phyloP scores from a whole-genome alignment of 768 basidiomycete genomes.

The Erythrobasidium yunnanense region DNA sequence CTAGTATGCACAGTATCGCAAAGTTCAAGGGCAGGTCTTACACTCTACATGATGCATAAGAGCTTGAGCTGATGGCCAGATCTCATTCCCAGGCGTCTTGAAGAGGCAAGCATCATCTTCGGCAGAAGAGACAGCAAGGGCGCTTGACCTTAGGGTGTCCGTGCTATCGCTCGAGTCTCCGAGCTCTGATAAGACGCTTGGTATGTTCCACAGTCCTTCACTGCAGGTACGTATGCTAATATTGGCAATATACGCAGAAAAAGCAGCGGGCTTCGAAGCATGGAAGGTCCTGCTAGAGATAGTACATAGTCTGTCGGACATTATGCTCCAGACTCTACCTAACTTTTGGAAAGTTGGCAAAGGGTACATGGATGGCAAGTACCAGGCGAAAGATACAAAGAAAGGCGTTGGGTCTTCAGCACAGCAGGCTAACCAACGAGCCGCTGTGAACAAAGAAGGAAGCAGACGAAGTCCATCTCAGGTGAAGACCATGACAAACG shows the following conservation, averaged over 20 bases:
- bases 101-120: background rate
- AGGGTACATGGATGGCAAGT: constrained; percentile 84
- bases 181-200: constrained; percentile 27
- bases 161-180: constrained; percentile 21
- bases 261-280: constrained; percentile 59
- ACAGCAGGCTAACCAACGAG: background rate
- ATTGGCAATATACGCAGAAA: constrained; percentile 46
- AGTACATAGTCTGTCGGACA: constrained; percentile 78
- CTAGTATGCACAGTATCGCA: constrained; percentile 25
- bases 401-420: background rate
- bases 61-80: background rate
- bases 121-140: constrained; percentile 22
- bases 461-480: constrained; percentile 55
- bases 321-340: constrained; percentile 69
- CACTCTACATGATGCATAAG: background rate
- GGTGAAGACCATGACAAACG: constrained; percentile 74
- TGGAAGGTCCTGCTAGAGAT: constrained; percentile 72
- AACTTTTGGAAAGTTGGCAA: constrained; percentile 89
- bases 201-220: constrained; percentile 12
- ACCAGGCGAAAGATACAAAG: constrained; percentile 61
- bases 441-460: no score
- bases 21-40: constrained; percentile 24
- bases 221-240: background rate
- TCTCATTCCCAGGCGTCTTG: background rate
- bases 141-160: constrained; percentile 25